Evolutionary conservation across 306 rosid species (phyloP), one percentile per base, ranked within the genome.

Genomic region (Citrullus amarus): DNA sequence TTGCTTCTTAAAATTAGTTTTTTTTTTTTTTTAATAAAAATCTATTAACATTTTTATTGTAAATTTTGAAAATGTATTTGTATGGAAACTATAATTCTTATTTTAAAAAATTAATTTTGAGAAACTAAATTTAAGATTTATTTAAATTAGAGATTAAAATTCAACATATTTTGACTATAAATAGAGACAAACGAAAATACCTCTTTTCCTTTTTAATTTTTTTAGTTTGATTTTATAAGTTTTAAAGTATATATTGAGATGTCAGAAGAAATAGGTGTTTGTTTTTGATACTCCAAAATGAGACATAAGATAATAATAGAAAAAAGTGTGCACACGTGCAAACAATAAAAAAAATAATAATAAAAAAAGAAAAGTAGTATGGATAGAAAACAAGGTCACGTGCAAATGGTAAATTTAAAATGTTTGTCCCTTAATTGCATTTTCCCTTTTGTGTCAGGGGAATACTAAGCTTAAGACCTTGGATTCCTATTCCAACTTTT

Each of bases 321-420:
- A 74, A 51, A 51, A 30, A 53, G 48, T 2, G 63, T 51, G 78
- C 78, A 74, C 78, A 74, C 78, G 78, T 74, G 78, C 78, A 34
- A 48, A 2, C 16, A 51, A 7, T 73, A 4, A 11, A 71, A 51
- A 51, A 71, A 25, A 25, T 25, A 25, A 25, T 0, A 25, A 25
- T 0, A 38, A 22, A 48, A 46, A 1, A 46, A 46, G 1, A 46
- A 46, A 46, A 46, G 51, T 41, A 6, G 44, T 41, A 30, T 41
- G 8, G 30, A 39, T n/a, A 69, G 11, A 72, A 72, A 50, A 72
- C 61, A 53, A 74, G 16, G 50, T 51, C 78, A 74, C 78, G 78
- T 74, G 78, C 63, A 28, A 51, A 34, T 34, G 46, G 50, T 53
- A 8, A 30, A 30, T 73, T 73, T 73, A 44, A 25, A 70, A 70